Evolutionary conservation across 768 basidiomycete species (phyloP).

Genomic region (Termitomyces sp.): DNA sequence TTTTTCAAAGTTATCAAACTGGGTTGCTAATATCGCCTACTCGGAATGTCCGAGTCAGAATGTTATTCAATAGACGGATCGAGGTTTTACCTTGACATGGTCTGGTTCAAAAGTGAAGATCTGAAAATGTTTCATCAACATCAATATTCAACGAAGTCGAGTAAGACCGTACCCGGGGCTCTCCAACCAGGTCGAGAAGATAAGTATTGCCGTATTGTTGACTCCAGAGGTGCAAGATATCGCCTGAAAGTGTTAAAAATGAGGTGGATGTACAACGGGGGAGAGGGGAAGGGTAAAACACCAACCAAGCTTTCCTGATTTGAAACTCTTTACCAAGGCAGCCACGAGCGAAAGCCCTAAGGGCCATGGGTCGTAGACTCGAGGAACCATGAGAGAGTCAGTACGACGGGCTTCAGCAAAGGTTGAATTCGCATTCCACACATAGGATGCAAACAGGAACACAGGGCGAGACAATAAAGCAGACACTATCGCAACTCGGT

Average conservation of each 20-base stretch:
- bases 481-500: background rate
- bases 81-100: constrained; percentile 31
- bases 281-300: no score
- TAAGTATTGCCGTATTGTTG: constrained; percentile 21
- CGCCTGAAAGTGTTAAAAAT: constrained; percentile 16
- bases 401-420: background rate
- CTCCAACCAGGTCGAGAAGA: constrained; percentile 22
- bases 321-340: constrained; percentile 17
- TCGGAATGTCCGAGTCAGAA: background rate
- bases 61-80: background rate
- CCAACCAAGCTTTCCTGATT: constrained; percentile 23
- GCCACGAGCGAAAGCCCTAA: constrained; percentile 31
- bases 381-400: constrained; percentile 30
- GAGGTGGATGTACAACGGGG: background rate
- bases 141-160: no score
- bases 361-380: constrained; percentile 28
- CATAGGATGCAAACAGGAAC: background rate
- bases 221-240: constrained; percentile 21
- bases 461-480: constrained; percentile 5
- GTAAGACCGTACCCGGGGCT: constrained; percentile 22
- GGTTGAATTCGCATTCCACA: background rate
- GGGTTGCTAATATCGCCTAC: constrained; percentile 37
- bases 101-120: constrained; percentile 42
- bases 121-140: constrained; percentile 17
- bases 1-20: constrained; percentile 46